Base-by-base conservation (phyloP, 345 rosid genomes). In the Tarenaya hassleriana region DNA sequence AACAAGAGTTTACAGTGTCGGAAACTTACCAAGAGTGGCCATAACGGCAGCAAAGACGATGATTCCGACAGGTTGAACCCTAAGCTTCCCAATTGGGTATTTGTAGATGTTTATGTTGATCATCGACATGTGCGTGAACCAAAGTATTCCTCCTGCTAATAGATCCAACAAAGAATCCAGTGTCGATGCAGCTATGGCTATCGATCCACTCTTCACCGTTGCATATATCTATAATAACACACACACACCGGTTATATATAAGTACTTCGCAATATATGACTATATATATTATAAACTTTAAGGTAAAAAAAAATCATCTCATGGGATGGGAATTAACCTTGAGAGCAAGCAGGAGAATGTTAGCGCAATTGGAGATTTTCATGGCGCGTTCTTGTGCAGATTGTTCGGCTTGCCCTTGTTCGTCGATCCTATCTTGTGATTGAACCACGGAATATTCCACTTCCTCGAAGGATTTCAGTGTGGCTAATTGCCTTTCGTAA, bases 1-100 rank as follows among this genome's bases (percentile, higher is more conserved):
- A n/a, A n/a, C n/a, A n/a, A n/a, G n/a, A n/a, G n/a, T n/a, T n/a
- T n/a, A n/a, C n/a, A n/a, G n/a, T n/a, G n/a, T n/a, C n/a, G n/a
- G n/a, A n/a, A n/a, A n/a, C n/a, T 57, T 74, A 92, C 98, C 96
- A 4, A 92, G 90, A 18, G 96, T 87, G 35, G 98, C 96, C 98
- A 91, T 91, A 37, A 91, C 33, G 7, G 96, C 98, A 16, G 96
- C 96, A 60, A 91, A 87, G 52, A 87, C 69, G 75, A 91, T 76
- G 48, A 91, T 84, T 31, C 98, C 96, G 1, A 91, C 98, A 0
- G 96, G 98, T 52, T 91, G 98, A 51, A 91, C 84, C 70, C 98
- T 83, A 62, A 91, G 63, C 71, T 91, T 91, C 17, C 98, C 98
- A 17, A 91, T 87, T 11, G 98, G 98, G 32, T 87, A 91, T 47